Conservation (phyloP, 768 basidiomycete species). For the Leucogyrophana mollusca region DNA sequence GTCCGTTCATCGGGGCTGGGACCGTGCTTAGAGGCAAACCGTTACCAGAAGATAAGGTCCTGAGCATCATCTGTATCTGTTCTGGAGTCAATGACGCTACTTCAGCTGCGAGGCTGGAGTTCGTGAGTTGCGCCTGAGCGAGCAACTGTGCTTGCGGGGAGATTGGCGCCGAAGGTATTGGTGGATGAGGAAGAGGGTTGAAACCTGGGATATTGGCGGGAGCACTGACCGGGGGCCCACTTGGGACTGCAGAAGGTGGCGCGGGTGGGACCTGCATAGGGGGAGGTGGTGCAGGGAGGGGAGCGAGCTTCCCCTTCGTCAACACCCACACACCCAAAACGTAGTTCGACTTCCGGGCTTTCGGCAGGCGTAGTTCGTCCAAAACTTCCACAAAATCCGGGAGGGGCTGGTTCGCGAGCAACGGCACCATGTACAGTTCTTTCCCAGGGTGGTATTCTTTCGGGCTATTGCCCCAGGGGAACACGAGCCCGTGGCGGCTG, state of each 20-base stretch:
- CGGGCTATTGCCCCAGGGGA: constrained; percentile 79
- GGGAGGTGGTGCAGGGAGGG: constrained; percentile 31
- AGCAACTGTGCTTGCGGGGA: constrained; percentile 22
- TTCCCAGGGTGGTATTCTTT: constrained; percentile 76
- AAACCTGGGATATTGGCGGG: not conserved
- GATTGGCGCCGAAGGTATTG: constrained; percentile 2
- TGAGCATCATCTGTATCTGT: constrained; percentile 69
- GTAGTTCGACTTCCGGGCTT: constrained; percentile 57
- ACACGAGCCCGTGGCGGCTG: constrained; percentile 84
- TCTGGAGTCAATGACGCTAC: constrained; percentile 75
- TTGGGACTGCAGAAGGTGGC: constrained; percentile 11
- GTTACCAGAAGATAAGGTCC: constrained; percentile 48
- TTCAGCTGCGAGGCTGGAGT: constrained; percentile 62
- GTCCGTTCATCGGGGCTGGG: constrained; percentile 16
- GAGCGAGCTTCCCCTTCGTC: constrained; percentile 72
- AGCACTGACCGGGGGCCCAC: constrained; percentile 16
- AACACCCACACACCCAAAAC: constrained; percentile 86
- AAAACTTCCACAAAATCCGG: constrained; percentile 86
- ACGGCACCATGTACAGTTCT: constrained; percentile 84
- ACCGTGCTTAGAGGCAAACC: constrained; percentile 28
- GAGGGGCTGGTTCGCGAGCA: constrained; percentile 60
- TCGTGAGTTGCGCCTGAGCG: constrained; percentile 36
- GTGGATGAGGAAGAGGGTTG: constrained; percentile 13
- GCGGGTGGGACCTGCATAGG: constrained; percentile 10
- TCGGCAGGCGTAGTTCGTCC: constrained; percentile 72